Conservation (phyloP, 1,139 yeast species). For the Kodamaea sp. region DNA sequence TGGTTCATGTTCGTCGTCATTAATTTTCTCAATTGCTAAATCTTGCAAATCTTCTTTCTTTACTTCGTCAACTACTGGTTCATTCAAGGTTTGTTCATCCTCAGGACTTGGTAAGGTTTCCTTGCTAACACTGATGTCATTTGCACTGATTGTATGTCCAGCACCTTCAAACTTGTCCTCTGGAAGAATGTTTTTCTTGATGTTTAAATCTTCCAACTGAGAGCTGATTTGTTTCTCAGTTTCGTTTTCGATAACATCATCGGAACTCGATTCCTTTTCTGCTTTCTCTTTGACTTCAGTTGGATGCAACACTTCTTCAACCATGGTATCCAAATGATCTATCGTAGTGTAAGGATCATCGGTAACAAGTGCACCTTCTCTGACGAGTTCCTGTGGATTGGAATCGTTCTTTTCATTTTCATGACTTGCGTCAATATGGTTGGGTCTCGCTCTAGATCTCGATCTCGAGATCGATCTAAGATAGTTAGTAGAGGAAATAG, state of each 20-base stretch:
- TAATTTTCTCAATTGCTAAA: slow-evolving; percentile 2
- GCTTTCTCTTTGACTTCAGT: background rate
- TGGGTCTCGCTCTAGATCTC: slow-evolving; percentile 57
- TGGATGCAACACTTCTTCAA: slow-evolving; percentile 37
- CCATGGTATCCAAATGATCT: slow-evolving; percentile 43
- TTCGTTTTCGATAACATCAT: background rate
- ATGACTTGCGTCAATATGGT: slow-evolving; percentile 16
- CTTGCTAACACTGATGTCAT: slow-evolving; percentile 5
- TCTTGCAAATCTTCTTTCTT: slow-evolving; percentile 3
- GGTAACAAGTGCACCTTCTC: slow-evolving; percentile 48
- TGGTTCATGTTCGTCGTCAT: slow-evolving; percentile 2
- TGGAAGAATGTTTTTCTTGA: background rate
- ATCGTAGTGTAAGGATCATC: slow-evolving; percentile 49
- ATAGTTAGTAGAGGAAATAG: slow-evolving; percentile 47
- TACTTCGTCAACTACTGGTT: slow-evolving; percentile 4
- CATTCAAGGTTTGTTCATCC: slow-evolving; percentile 1
- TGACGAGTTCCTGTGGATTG: slow-evolving; percentile 37
- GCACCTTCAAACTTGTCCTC: slow-evolving; percentile 6
- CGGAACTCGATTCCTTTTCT: background rate
- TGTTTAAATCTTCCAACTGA: slow-evolving; percentile 1
- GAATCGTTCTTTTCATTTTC: slow-evolving; percentile 46
- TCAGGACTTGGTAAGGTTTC: slow-evolving; percentile 4
- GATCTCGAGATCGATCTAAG: slow-evolving; percentile 65
- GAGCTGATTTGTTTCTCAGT: background rate
- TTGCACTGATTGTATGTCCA: slow-evolving; percentile 8